Base-by-base conservation (phyloP, 108 stramenopile species). In the Seminavis robusta region DNA sequence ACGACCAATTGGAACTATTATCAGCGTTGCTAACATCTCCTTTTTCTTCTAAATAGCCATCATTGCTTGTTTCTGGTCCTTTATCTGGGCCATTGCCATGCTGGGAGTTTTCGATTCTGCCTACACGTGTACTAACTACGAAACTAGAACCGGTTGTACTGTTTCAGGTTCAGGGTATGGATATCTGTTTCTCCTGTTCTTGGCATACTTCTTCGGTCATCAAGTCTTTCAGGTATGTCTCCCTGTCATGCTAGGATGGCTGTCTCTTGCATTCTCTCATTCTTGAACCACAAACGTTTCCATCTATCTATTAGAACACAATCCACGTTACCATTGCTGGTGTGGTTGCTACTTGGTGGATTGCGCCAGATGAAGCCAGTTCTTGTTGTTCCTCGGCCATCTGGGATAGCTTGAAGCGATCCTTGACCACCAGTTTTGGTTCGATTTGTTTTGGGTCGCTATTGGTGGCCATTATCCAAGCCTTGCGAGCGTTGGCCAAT, bases 261-360 rank as follows among this genome's bases (percentile, higher is more conserved):
- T 42, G 41, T 42, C 21, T 4, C 41, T 42, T 4, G 47, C 24
- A 8, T 48, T n/a, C n/a, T n/a, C 13, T 45, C 44, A 16, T 67
- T 50, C 34, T 55, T 65, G 29, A n/a, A n/a, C n/a, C n/a, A n/a
- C n/a, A n/a, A n/a, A n/a, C n/a, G n/a, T n/a, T n/a, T n/a, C n/a
- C n/a, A n/a, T n/a, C 36, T 25, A 21, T 63, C 34, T 52, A 59
- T 19, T 42, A 38, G 2, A 56, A 56, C 34, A 8, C 84, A 19
- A 74, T 93, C 25, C 92, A 94, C 50, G 80, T 76, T 0, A 81
- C 80, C 17, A 70, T 86, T 41, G 90, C 90, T 0, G 93, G 92
- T 21, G 84, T 94, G 5, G 80, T 97, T 23, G 88, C 78, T 6
- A 87, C 86, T 8, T 97, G 93, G 91, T 97, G 92, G 92, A 84